Conservation (phyloP, 352 stramenopile genomes). For the Globisporangium takayamanum region DNA sequence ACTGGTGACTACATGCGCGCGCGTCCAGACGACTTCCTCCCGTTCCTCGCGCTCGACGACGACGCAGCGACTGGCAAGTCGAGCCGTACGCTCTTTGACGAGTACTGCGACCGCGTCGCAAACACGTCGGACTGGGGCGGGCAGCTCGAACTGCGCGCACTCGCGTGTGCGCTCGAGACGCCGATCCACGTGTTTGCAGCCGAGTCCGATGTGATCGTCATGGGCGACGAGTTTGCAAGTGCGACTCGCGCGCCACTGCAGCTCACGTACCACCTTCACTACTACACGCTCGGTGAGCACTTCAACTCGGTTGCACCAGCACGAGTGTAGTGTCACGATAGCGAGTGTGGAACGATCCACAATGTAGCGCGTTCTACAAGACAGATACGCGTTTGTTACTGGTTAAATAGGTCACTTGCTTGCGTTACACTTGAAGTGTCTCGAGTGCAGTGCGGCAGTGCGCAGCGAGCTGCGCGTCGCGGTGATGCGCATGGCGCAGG, state of each 20-base stretch:
- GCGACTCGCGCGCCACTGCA: constrained; percentile 65
- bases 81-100: constrained; percentile 60
- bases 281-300: constrained; percentile 98
- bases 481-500: constrained; percentile 47
- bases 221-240: constrained; percentile 82
- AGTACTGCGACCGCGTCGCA: constrained; percentile 91
- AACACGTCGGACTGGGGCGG: constrained; percentile 94
- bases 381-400: not conserved
- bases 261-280: constrained; percentile 95
- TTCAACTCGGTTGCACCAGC: constrained; percentile 93
- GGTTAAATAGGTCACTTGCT: constrained; percentile 9
- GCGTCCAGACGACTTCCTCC: constrained; percentile 89
- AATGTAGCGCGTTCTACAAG: not conserved
- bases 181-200: constrained; percentile 93
- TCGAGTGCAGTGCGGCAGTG: constrained; percentile 42
- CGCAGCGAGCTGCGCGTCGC: constrained; percentile 50
- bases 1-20: constrained; percentile 76
- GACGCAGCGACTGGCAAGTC: constrained; percentile 20
- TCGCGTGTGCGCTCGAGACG: constrained; percentile 77
- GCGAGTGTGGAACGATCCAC: not conserved
- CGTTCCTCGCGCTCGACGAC: constrained; percentile 82
- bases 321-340: not conserved
- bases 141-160: constrained; percentile 93
- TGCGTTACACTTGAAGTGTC: constrained; percentile 19
- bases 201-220: constrained; percentile 80